Evolutionary conservation across 1,284 basidiomycete species (phyloP), one percentile per base, ranked within the genome.

Genomic region (Malassezia furfur): DNA sequence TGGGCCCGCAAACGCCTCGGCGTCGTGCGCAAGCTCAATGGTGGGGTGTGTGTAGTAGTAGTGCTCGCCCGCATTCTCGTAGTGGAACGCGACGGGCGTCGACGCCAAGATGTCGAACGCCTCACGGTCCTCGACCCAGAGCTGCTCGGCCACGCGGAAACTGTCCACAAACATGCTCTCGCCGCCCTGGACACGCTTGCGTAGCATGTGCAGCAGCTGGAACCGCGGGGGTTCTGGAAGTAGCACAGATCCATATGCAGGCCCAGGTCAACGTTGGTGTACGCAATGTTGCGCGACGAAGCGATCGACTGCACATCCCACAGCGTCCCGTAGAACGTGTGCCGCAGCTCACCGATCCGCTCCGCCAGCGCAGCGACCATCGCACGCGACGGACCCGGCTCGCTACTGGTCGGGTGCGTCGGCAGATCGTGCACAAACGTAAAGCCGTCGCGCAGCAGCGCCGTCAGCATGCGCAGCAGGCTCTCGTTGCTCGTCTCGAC

Each of bases 161-260:
- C 84, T 82, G 70, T 98, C 93, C 30, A 89, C 86, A 75, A 96
- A 96, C 72, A 88, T 81, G 0, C 90, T 94, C 5, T 79, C 79
- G 7, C 93, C 93, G 8, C 93, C 93, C 3, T 77, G 56, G n/a
- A 91, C 84, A 32, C 76, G 75, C 35, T 83, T 81, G 74, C 71
- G 60, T 19, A 96, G 79, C 68, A 85, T 91, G 73, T 96, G 91
- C 0, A 96, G 79, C 65, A 91, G 83, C 75, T 96, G 91, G 76
- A 87, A 91, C 32, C 88, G 83, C 0, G 91, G 91, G 91, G 91
- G 35, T 70, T 69, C 41, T 71, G 68, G 46, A 70, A 72, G 61
- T 72, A 72, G 45, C 62, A 58, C 40, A 72, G 52, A 77, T 96
- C 91, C 86, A 91, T 90, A 72, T 96, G 93, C 19, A 93, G 74